Base-by-base conservation (phyloP, 345 rosid genomes). In the Populus deltoides region DNA sequence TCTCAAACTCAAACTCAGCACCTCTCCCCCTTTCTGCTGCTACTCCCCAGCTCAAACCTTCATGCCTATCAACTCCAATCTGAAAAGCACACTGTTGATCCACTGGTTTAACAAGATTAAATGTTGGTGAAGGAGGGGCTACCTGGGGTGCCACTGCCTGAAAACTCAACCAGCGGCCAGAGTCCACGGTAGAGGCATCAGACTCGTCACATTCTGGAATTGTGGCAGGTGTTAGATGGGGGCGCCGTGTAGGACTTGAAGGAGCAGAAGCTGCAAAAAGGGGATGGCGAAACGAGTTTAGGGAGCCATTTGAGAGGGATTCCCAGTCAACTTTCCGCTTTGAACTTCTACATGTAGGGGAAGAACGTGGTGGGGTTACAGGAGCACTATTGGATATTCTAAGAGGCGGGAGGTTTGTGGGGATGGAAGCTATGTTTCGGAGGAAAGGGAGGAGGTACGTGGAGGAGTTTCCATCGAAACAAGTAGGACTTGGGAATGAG, bases 1-100 rank as follows among this genome's bases (percentile, higher is more conserved):
- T 89, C 85, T 87, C 90, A 66, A 96, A 96, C 74, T 94, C 97
- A 59, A 94, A 94, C 74, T 96, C 98, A 0, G 89, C 65, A 74
- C 78, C 86, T 75, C 89, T 88, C 75, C 88, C 97, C 75, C 83
- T 88, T 86, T 90, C 97, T 72, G 67, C 75, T 24, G 72, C 81
- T 31, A 74, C 47, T 25, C 85, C 92, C 91, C 90, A 87, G 7
- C 83, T 82, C 25, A 82, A 76, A 6, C 78, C 81, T 29, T 78
- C 85, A 16, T 73, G 79, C 36, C 86, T 83, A 31, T 81, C 75
- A 68, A 80, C 74, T 49, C 82, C 86, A 70, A 81, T 85, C 53
- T 62, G 79, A 73, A 85, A 70, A 72, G 84, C 82, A 66, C 63
- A 70, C 66, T 86, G 91, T 51, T 83, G 89, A 75, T 79, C 73